Base-by-base conservation (phyloP, 768 basidiomycete species). In the Boletus rubroflammeus region DNA sequence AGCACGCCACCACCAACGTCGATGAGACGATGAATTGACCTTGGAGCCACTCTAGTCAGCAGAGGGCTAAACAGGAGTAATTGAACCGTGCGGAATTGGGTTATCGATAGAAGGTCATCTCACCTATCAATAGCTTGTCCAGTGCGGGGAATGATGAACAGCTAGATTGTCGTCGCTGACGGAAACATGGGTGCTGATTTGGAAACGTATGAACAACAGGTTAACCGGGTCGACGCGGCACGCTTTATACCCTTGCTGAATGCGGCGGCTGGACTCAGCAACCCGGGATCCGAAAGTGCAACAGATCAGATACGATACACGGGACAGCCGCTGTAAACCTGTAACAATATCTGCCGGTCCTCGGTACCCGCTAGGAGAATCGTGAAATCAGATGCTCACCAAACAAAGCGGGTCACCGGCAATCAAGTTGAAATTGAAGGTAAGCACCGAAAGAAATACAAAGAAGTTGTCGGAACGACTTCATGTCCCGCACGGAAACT, bases 71-170 rank as follows among this genome's bases (percentile, higher is more conserved):
- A 36, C 49, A 47, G 48, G 45, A 35, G 29, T 32, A 15, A 25
- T 36, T 51, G 32, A 43, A 49, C 39, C 21, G 29, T 40, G 32
- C 38, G 21, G 38, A 42, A 43, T 17, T 51, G 53, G 43, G 53
- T 55, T 58, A 64, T 71, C 67, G 59, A 60, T 65, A 32, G 36
- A 69, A 60, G 54, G 52, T 32, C 56, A 58, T 56, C 65, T 59
- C 57, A 57, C 63, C 60, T 60, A 62, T 64, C 52, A 56, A 59
- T 55, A 61, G 25, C 51, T 52, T 49, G 34, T 32, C 64, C 53
- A 29, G 43, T 45, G 60, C 34, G 55, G 47, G 53, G 62, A 59
- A 62, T 34, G 40, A 57, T 48, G 60, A 44, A 54, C 60, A 31
- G 13, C 52, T 29, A 53, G 39, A 53, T 52, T 48, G 55, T 59